A percentile compares a stretch with the other conserved stretches of the same genome.
phyloP scores from a whole-genome alignment of 768 basidiomycete genomes.

The Clavulina sp. region DNA sequence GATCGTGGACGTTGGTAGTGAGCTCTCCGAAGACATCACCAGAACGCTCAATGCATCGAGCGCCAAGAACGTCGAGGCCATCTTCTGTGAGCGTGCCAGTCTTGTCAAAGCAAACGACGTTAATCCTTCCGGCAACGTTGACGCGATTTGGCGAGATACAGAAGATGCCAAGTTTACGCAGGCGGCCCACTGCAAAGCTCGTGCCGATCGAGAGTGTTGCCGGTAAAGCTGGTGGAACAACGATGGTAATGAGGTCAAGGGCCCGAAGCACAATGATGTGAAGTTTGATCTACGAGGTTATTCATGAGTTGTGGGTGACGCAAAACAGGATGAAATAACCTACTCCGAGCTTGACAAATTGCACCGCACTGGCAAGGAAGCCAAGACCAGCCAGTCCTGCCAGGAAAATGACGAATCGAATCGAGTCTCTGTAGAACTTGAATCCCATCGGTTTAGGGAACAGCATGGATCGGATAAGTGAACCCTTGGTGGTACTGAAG shows the following conservation, averaged over 20 bases:
- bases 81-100: constrained; percentile 98
- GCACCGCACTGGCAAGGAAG: constrained; percentile 79
- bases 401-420: constrained; percentile 79
- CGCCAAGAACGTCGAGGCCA: constrained; percentile 89
- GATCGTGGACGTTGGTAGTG: constrained; percentile 66
- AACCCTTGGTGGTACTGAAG: constrained; percentile 95
- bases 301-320: neutral
- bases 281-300: constrained; percentile 50
- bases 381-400: constrained; percentile 82
- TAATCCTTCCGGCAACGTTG: constrained; percentile 90
- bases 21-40: constrained; percentile 78
- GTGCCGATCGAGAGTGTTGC: constrained; percentile 96
- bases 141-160: constrained; percentile 94
- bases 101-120: constrained; percentile 97
- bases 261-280: constrained; percentile 83
- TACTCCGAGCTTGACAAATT: constrained; percentile 82
- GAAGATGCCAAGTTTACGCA: constrained; percentile 77
- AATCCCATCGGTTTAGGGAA: constrained; percentile 98
- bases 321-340: constrained; percentile 14
- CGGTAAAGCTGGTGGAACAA: constrained; percentile 92
- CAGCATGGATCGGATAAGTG: constrained; percentile 89
- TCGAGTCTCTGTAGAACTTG: constrained; percentile 91
- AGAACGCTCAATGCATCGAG: constrained; percentile 65
- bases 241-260: constrained; percentile 87
- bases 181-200: constrained; percentile 77